These are phyloP conservation scores for Neurospora sp. DNA, from an alignment of 2,329 filamentous ascomycete species.

Conservation along the genomic window DNA sequence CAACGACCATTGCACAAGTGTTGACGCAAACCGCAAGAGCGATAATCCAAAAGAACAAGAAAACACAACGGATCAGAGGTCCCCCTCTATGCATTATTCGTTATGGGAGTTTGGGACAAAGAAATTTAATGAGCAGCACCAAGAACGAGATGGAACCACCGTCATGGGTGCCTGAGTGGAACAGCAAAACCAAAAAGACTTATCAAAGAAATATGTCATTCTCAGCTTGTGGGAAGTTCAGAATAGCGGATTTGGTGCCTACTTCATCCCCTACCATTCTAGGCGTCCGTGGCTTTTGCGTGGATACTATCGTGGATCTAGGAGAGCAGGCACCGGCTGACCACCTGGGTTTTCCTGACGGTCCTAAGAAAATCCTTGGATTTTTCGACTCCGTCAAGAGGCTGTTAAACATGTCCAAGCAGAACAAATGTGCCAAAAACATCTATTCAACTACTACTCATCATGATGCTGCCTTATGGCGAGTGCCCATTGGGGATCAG, in stretches of 20 bases:
- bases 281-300: conserved; percentile 3
- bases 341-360: neutral
- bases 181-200: accelerated
- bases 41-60: conserved; percentile 3
- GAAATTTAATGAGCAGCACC: neutral
- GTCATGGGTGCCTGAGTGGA: conserved; percentile 12
- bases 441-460: neutral
- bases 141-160: conserved; percentile 1
- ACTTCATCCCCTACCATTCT: neutral
- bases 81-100: neutral
- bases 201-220: neutral
- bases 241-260: neutral
- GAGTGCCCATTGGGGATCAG: conserved; percentile 7
- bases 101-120: neutral
- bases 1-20: neutral
- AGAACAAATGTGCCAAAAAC: neutral
- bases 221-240: neutral
- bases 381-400: conserved; percentile 1
- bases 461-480: conserved; percentile 3
- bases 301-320: conserved; percentile 2
- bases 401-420: neutral
- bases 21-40: conserved; percentile 5
- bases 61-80: neutral
- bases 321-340: neutral
- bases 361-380: neutral